These are phyloP conservation scores for Wickerhamiella siamensis DNA, from an alignment of 805 yeast species.

Conservation along the genomic window DNA sequence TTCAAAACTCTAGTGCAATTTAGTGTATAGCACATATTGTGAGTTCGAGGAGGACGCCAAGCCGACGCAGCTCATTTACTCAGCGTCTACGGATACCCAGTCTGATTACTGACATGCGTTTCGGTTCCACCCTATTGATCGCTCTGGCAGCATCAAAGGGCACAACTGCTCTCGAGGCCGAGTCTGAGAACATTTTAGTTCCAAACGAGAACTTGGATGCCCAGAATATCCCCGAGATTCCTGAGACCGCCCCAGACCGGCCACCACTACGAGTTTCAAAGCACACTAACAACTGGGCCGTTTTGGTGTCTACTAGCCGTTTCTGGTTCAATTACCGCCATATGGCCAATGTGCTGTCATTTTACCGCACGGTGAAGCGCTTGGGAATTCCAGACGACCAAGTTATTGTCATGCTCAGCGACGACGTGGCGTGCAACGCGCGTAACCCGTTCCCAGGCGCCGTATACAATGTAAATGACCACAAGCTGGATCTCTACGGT, in stretches of 20 bases:
- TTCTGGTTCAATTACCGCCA: slow-evolving; percentile 98
- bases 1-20: too few relatives aligned
- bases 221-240: too few relatives aligned
- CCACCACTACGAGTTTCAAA: slow-evolving; percentile 18
- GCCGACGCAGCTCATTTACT: too few relatives aligned
- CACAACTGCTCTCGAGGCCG: too few relatives aligned
- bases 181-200: too few relatives aligned
- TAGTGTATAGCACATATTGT: too few relatives aligned
- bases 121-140: too few relatives aligned
- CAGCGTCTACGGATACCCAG: too few relatives aligned
- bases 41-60: too few relatives aligned
- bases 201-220: too few relatives aligned
- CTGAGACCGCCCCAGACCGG: background rate
- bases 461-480: slow-evolving; percentile 84
- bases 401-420: slow-evolving; percentile 88
- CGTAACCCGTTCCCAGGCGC: slow-evolving; percentile 93
- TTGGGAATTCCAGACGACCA: slow-evolving; percentile 97
- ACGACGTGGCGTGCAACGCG: slow-evolving; percentile 94
- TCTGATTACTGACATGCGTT: too few relatives aligned
- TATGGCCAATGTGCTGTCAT: slow-evolving; percentile 88
- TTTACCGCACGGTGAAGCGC: slow-evolving; percentile 91
- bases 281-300: slow-evolving; percentile 70
- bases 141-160: too few relatives aligned
- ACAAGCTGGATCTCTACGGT: slow-evolving; percentile 85
- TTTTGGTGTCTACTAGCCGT: slow-evolving; percentile 84